Conservation (phyloP, 441 rosid species). For the Mallotus japonicus region DNA sequence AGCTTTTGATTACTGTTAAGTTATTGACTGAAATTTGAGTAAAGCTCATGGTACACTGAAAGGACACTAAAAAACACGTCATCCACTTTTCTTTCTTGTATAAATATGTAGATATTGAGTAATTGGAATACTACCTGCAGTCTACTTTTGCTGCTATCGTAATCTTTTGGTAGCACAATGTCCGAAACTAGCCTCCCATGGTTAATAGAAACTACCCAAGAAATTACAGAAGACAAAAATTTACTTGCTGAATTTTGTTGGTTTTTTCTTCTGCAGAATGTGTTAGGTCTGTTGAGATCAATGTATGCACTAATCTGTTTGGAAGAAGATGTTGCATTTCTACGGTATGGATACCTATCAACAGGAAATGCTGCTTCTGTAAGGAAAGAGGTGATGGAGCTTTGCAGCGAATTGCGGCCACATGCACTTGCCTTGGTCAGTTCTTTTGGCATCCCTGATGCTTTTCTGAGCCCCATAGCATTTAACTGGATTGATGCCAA, state of each 20-base stretch:
- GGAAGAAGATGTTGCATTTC: constrained; percentile 79
- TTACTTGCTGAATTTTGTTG: constrained; percentile 9
- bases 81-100: too few species aligned
- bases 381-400: constrained; percentile 60
- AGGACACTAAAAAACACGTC: too few species aligned
- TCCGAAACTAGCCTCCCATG: background rate
- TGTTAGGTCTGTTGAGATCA: constrained; percentile 59
- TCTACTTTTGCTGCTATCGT: too few species aligned
- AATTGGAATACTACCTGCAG: too few species aligned
- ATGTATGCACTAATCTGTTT: constrained; percentile 60
- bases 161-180: background rate
- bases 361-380: constrained; percentile 51
- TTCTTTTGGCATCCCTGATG: constrained; percentile 78
- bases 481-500: constrained; percentile 89
- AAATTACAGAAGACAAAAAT: background rate
- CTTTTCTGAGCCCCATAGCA: constrained; percentile 82
- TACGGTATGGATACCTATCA: constrained; percentile 71
- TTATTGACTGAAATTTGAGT: too few species aligned
- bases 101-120: too few species aligned
- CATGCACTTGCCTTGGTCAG: constrained; percentile 73
- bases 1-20: too few species aligned
- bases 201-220: background rate
- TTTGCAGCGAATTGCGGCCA: constrained; percentile 75
- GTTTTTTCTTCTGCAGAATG: constrained; percentile 43
- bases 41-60: too few species aligned